Base-by-base conservation (phyloP, 768 basidiomycete genomes). In the Brasilioporus rufonigricans region DNA sequence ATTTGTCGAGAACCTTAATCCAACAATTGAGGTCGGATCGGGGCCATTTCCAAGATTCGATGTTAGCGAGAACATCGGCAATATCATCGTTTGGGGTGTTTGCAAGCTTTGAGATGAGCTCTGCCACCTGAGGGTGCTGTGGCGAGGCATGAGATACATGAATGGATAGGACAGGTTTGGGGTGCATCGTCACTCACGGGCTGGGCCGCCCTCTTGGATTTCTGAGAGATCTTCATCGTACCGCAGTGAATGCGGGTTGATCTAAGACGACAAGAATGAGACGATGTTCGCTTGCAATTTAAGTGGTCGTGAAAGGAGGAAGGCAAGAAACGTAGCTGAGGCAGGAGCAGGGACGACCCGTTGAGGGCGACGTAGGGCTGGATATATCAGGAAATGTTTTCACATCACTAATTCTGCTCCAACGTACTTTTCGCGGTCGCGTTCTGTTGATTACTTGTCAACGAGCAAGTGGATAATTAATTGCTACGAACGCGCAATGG, bases 1-100 rank as follows among this genome's bases (percentile, higher is more conserved):
- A 94, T 69, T 89, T 90, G 80, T 99, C 96, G 45, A 99, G 83
- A 54, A 95, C 91, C 67, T 87, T 87, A 70, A 93, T 86, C 97
- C 97, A 99, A 53, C 90, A 86, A 74, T 97, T 93, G 57, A 99
- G 81, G 77, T 99, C 97, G 52, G 94, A 94, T 58, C 97, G 84
- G 33, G 94, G 92, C 88, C 92, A 98, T 69, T 82, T 87, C 97
- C 97, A 99, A 5, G 78, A 70, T 62, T 88, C 83, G 65, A 95
- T 86, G 56, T 80, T 72, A 31, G 79, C 72, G 53, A 98, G 78
- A 53, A 86, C 77, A 47, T 81, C 72, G 4, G 85, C 75, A 27
- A 98, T 77, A 60, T 93, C 85, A 38, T 91, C 83, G 55, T 84
- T 86, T 4, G 83, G 74, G 5, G 88, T 85, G 55, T 78, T 77